Percentiles rank a stretch among this genome's conserved stretches.
phyloP scores from a whole-genome alignment of 352 stramenopile species.

The Globisporangium cederbergense region DNA sequence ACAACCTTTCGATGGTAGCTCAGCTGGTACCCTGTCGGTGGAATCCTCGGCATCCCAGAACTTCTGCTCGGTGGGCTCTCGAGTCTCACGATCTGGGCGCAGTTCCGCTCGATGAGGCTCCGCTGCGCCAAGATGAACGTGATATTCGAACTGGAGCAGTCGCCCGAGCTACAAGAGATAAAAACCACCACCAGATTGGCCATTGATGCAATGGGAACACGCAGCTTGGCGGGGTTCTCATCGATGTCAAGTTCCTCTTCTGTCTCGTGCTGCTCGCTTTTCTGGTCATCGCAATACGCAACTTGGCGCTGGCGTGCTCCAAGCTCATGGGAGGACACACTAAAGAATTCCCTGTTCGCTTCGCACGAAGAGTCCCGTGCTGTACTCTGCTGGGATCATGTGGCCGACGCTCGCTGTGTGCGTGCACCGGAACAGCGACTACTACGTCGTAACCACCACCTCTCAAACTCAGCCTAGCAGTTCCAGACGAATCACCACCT shows the following conservation, averaged over 20 bases:
- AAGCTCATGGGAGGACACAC: neutral
- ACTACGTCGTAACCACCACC: conserved; percentile 22
- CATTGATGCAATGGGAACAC: conserved; percentile 21
- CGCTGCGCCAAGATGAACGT: conserved; percentile 6
- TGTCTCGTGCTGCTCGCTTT: conserved; percentile 20
- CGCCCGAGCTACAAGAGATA: conserved; percentile 11
- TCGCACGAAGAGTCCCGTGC: conserved; percentile 22
- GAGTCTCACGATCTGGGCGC: conserved; percentile 27
- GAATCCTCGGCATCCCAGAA: conserved; percentile 29
- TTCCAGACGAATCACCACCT: neutral
- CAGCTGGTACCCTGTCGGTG: conserved; percentile 13
- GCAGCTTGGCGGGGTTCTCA: conserved; percentile 25
- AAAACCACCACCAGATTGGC: conserved; percentile 18
- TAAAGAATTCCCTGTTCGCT: conserved; percentile 11
- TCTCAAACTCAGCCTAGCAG: no score
- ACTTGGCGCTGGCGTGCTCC: neutral
- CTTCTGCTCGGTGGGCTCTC: conserved; percentile 34
- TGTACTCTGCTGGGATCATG: conserved; percentile 30
- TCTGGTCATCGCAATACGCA: neutral
- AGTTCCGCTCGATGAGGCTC: conserved; percentile 15
- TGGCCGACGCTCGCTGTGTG: conserved; percentile 28
- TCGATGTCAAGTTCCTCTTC: conserved; percentile 31
- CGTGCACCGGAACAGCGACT: conserved; percentile 33
- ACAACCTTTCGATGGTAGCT: conserved; percentile 15
- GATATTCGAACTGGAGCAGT: conserved; percentile 11